phyloP scores from a whole-genome alignment of 2,329 filamentous ascomycete species.

The Aspergillus udagawae region DNA sequence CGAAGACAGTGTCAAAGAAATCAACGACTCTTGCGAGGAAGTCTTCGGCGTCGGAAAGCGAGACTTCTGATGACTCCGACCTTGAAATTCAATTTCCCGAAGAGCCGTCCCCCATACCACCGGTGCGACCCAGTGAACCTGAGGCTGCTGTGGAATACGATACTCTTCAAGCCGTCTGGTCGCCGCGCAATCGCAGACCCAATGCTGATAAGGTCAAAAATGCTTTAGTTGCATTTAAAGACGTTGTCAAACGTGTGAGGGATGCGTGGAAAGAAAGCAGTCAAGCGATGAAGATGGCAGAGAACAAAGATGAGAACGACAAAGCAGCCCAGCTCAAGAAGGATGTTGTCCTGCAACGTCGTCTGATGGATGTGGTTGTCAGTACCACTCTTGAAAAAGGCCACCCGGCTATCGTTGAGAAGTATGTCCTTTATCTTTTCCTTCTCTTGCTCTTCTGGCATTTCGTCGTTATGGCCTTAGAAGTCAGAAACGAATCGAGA shows the following conservation, averaged over 20 bases:
- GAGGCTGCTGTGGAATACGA: conserved; percentile 55
- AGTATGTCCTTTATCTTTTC: conserved; percentile 40
- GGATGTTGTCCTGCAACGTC: conserved; percentile 55
- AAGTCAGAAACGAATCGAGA: conserved; percentile 34
- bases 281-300: conserved; percentile 54
- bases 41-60: conserved; percentile 47
- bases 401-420: conserved; percentile 46
- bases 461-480: conserved; percentile 29
- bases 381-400: conserved; percentile 41
- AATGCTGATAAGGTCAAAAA: conserved; percentile 51
- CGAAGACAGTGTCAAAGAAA: conserved; percentile 24
- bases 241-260: conserved; percentile 56
- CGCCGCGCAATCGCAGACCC: conserved; percentile 49
- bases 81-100: conserved; percentile 50
- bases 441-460: conserved; percentile 19
- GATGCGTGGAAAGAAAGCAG: conserved; percentile 59
- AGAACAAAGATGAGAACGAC: conserved; percentile 52
- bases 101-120: conserved; percentile 54
- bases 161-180: conserved; percentile 59
- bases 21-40: conserved; percentile 19
- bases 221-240: conserved; percentile 55
- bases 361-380: conserved; percentile 52
- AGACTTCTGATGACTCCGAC: conserved; percentile 47
- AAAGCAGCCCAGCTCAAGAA: conserved; percentile 54
- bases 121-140: conserved; percentile 49